Conservation (phyloP, 305 asterid genomes). For the Solanum hybrid region DNA sequence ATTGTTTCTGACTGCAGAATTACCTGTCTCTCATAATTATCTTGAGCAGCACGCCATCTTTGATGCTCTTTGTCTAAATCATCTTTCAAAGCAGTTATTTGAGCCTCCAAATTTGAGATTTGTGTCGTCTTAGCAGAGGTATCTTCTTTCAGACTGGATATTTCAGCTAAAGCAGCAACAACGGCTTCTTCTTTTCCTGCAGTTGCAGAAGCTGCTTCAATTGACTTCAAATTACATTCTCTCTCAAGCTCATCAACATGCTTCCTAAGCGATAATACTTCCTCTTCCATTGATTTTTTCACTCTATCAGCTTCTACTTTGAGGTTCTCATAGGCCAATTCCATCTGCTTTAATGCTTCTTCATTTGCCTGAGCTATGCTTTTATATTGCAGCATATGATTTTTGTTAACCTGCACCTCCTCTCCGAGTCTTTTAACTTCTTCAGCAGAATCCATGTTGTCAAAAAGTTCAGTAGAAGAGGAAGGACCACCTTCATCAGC, state of each 20-base stretch:
- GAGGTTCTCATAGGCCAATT: conserved; percentile 46
- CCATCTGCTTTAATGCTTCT: conserved; percentile 74
- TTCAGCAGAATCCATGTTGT: conserved; percentile 24
- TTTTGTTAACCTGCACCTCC: conserved; percentile 60
- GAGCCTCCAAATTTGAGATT: conserved; percentile 53
- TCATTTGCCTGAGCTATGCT: conserved; percentile 80
- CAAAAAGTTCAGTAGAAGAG: conserved; percentile 44
- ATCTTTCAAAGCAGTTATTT: conserved; percentile 56
- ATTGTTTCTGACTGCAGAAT: conserved; percentile 90
- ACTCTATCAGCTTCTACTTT: conserved; percentile 58
- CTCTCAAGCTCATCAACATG: conserved; percentile 55
- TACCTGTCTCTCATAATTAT: conserved; percentile 96
- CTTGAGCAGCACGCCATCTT: conserved; percentile 74
- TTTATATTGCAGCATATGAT: conserved; percentile 90
- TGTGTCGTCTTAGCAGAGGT: conserved; percentile 56
- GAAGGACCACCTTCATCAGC: conserved; percentile 37
- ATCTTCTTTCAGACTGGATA: conserved; percentile 59
- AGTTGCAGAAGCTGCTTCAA: conserved; percentile 58
- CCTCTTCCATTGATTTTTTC: conserved; percentile 64
- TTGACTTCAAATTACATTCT: conserved; percentile 52
- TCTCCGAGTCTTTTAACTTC: conserved; percentile 56
- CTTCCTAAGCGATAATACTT: conserved; percentile 45
- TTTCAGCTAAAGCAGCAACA: conserved; percentile 53
- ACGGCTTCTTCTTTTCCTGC: conserved; percentile 76
- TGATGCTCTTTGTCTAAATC: conserved; percentile 76